These are phyloP conservation scores for Pleurotus cornucopiae DNA, from an alignment of 768 basidiomycete species.

Conservation along the genomic window DNA sequence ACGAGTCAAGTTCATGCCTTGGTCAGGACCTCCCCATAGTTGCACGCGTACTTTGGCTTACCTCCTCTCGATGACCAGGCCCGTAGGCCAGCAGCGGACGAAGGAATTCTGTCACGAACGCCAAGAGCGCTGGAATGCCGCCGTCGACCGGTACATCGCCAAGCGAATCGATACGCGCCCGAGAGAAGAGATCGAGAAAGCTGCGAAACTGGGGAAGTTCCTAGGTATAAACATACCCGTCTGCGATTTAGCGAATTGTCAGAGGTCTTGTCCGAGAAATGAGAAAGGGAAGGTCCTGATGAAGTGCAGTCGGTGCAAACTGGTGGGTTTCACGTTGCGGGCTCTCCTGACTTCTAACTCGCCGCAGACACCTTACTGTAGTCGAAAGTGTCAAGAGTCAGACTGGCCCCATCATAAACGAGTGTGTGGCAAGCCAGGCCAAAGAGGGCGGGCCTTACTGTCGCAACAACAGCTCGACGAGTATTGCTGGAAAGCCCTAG, in stretches of 20 bases:
- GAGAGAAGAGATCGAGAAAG: slow-evolving; percentile 16
- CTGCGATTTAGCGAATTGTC: slow-evolving; percentile 1
- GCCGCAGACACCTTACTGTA: background rate
- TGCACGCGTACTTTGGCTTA: too few species aligned
- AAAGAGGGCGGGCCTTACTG: background rate
- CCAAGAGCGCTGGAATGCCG: slow-evolving; percentile 18
- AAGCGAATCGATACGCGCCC: slow-evolving; percentile 11
- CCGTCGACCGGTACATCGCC: slow-evolving; percentile 20
- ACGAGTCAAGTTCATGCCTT: slow-evolving; percentile 4
- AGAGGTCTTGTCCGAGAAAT: background rate
- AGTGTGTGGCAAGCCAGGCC: background rate
- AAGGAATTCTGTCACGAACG: slow-evolving; percentile 6
- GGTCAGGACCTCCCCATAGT: slow-evolving; percentile 1
- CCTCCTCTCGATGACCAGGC: background rate
- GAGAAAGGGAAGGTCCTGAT: slow-evolving; percentile 1
- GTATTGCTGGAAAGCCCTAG: background rate
- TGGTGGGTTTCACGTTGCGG: background rate
- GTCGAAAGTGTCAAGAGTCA: background rate
- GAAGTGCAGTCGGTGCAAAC: slow-evolving; percentile 1
- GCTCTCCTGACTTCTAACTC: background rate
- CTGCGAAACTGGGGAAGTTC: slow-evolving; percentile 18
- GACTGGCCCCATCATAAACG: background rate
- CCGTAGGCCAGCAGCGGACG: slow-evolving; percentile 2
- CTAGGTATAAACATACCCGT: slow-evolving; percentile 12
- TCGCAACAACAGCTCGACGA: slow-evolving; percentile 1